Base-by-base conservation (phyloP, 2,329 filamentous ascomycete species). In the Aureobasidium pullulans region DNA sequence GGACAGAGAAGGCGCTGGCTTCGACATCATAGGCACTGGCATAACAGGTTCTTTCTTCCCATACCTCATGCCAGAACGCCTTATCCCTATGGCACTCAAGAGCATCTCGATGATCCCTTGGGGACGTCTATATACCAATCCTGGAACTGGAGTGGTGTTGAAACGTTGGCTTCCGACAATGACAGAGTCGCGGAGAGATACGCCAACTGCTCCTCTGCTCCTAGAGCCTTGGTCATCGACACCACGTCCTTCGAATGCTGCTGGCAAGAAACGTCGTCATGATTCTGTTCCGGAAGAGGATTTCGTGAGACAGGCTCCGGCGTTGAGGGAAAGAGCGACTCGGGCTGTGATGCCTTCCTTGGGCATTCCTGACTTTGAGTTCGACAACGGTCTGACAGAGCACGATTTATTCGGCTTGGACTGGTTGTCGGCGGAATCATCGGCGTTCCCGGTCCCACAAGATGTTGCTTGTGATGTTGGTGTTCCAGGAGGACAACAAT, bases 31-130 rank as follows among this genome's bases (percentile, higher is more conserved):
- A 11, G 31, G 31, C 16, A 56, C 52, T 36, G 52, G 52, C 31
- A 56, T 56, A 6, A 56, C 52, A 13, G 54, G 54, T 15, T 36
- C 34, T 7, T 58, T 23, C 28, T 49, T 58, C 7, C 54, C 54
- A 7, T 49, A 58, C 36, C 28, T 58, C 34, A 19, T 58, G 54
- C 34, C 23, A 28, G 54, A 48, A 9, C n/a, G 49, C 15, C 28
- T 42, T n/a, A n/a, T 58, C 13, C n/a, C 43, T 7, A 13, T 28
- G 28, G 54, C 54, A 31, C 54, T 58, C 3, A 15, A 16, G 16
- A 31, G 54, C 15, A 58, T 58, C 19, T 37, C 43, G 2, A 16
- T 58, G 43, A 36, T 49, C 1, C 34, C 54, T n/a, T 48, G 32
- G 43, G 54, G 54, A 8, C 11, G 11, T 3, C 6, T 23, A 16